phyloP scores from a whole-genome alignment of 2,329 filamentous ascomycete genomes.

The Pestalotiopsis sp. region DNA sequence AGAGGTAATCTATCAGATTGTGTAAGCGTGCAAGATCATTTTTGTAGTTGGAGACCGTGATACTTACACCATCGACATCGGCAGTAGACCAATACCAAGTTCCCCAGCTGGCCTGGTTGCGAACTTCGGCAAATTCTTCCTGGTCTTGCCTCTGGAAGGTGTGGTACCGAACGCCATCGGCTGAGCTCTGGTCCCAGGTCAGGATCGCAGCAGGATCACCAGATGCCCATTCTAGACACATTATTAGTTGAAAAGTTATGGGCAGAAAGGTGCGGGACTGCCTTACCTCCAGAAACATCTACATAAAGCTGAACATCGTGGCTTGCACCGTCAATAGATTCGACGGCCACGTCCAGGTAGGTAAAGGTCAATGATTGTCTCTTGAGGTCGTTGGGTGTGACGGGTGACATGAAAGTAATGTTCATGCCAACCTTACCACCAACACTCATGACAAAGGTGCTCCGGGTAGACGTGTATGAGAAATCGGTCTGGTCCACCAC shows the following conservation, averaged over 20 bases:
- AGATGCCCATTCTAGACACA: constrained; percentile 67
- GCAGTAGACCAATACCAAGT: constrained; percentile 72
- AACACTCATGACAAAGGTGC: constrained; percentile 70
- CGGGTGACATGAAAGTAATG: constrained; percentile 71
- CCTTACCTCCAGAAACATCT: constrained; percentile 70
- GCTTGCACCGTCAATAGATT: constrained; percentile 61
- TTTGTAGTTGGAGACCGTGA: neutral
- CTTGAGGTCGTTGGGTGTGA: constrained; percentile 67
- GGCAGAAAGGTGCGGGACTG: neutral
- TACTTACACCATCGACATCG: constrained; percentile 47
- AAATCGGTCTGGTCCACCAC: constrained; percentile 64
- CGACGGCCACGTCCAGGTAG: constrained; percentile 67
- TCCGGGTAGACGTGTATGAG: constrained; percentile 74
- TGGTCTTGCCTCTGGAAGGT: constrained; percentile 64
- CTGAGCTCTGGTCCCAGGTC: constrained; percentile 63
- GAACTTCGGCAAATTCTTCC: constrained; percentile 66
- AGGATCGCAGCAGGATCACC: constrained; percentile 60
- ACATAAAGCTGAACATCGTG: constrained; percentile 74
- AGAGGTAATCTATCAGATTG: constrained; percentile 57
- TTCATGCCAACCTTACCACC: constrained; percentile 64
- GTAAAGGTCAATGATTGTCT: constrained; percentile 73
- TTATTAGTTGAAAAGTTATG: neutral
- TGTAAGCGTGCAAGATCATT: constrained; percentile 16
- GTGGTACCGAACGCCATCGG: constrained; percentile 63
- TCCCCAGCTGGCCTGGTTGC: constrained; percentile 81